A percentile compares a stretch with the other conserved stretches of the same genome.
Conservation (phyloP, 257 asterid genomes). For the Lithospermum erythrorhizon region DNA sequence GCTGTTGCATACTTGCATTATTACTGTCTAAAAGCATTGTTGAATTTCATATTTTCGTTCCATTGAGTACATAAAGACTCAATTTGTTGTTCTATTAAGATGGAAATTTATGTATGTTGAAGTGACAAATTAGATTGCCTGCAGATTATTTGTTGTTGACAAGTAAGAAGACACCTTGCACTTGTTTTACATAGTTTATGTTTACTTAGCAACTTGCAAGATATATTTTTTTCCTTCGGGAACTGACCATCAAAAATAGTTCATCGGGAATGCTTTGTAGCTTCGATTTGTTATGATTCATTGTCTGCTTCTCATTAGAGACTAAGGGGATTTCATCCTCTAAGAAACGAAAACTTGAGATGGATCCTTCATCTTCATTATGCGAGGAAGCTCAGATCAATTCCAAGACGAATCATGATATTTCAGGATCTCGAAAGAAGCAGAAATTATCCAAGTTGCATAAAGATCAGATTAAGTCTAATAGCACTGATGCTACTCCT, state of each 20-base stretch:
- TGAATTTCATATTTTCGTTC: no score
- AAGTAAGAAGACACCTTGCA: background rate
- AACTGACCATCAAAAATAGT: background rate
- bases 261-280: background rate
- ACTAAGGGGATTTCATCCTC: slow-evolving; percentile 47
- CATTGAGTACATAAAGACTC: no score
- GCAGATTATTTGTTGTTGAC: no score
- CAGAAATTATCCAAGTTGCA: slow-evolving; percentile 18
- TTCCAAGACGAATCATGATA: slow-evolving; percentile 11
- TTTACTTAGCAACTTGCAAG: background rate
- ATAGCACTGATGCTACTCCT: slow-evolving; percentile 7
- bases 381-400: slow-evolving; percentile 9
- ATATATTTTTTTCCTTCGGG: background rate
- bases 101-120: no score
- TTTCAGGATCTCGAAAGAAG: slow-evolving; percentile 20
- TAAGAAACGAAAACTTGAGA: slow-evolving; percentile 30
- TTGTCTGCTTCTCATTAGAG: slow-evolving; percentile 28
- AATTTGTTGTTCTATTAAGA: no score
- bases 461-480: slow-evolving; percentile 10
- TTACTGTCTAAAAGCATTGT: no score
- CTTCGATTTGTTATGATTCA: background rate
- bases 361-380: slow-evolving; percentile 10
- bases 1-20: no score
- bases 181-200: background rate
- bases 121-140: no score